Conservation (phyloP, 2,329 filamentous ascomycete species). For the Sordariomycetes sp. region DNA sequence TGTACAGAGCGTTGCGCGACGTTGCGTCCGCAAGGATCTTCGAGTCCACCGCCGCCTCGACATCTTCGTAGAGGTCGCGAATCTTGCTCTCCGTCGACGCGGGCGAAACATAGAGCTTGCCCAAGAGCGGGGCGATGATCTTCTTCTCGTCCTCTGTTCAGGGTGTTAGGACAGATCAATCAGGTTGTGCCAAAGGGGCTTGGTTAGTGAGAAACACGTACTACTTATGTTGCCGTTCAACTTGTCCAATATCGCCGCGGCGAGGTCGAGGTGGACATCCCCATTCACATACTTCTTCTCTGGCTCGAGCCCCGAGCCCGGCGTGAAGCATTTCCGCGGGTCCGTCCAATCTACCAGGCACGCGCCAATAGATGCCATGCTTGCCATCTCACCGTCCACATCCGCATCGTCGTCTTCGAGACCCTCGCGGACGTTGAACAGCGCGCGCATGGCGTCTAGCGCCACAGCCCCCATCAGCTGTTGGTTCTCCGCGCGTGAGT, state of each 20-base stretch:
- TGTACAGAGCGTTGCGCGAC: constrained; percentile 51
- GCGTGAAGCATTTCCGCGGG: constrained; percentile 60
- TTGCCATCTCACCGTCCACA: constrained; percentile 65
- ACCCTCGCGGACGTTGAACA: constrained; percentile 60
- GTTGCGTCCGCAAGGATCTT: constrained; percentile 46
- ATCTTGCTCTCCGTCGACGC: constrained; percentile 46
- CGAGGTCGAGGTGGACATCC: constrained; percentile 70
- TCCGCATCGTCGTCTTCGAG: constrained; percentile 64
- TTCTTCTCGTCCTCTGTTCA: constrained; percentile 72
- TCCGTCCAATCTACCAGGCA: constrained; percentile 94
- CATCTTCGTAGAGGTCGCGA: constrained; percentile 40
- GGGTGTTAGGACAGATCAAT: background rate
- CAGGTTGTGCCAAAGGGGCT: background rate
- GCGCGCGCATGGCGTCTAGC: constrained; percentile 59
- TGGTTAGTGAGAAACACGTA: constrained; percentile 25
- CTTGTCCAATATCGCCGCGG: constrained; percentile 63
- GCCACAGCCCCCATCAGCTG: constrained; percentile 65
- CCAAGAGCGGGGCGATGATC: constrained; percentile 60
- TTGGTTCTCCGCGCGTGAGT: constrained; percentile 71
- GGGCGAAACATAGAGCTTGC: constrained; percentile 69
- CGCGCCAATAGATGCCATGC: constrained; percentile 62
- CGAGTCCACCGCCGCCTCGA: constrained; percentile 49
- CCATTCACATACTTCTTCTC: constrained; percentile 55
- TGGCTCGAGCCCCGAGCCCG: constrained; percentile 33
- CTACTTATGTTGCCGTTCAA: constrained; percentile 53